Percentiles rank a stretch among this genome's conserved stretches.
phyloP scores from a whole-genome alignment of 495 filamentous ascomycete genomes.

The Podospora conica region DNA sequence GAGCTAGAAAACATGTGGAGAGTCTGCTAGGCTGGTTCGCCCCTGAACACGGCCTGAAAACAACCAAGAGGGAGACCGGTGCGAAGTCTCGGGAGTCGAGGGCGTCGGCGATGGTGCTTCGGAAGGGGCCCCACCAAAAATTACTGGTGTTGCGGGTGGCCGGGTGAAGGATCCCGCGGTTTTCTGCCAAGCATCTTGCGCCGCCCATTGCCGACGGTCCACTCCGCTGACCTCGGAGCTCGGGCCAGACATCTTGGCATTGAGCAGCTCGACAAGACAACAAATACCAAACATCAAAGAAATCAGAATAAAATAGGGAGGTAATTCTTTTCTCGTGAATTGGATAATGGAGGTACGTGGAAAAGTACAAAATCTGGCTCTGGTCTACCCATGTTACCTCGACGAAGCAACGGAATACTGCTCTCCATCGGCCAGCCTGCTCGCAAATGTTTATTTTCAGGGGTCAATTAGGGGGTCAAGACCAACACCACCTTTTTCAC shows the following conservation, averaged over 20 bases:
- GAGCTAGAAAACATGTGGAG: slow-evolving; percentile 38
- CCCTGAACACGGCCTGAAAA: background rate
- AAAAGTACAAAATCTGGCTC: no score
- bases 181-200: background rate
- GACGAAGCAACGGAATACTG: background rate
- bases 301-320: no score
- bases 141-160: background rate
- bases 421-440: background rate
- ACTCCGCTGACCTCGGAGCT: background rate
- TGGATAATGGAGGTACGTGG: no score
- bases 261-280: no score
- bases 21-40: background rate
- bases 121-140: background rate
- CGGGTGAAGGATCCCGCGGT: background rate
- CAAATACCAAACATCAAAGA: no score
- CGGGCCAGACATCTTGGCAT: background rate
- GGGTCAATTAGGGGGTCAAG: background rate
- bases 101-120: background rate
- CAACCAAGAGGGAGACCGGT: background rate
- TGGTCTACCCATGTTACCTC: no score
- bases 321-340: no score
- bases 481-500: background rate
- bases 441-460: background rate
- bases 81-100: background rate
- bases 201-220: background rate